Percentiles rank a stretch among this genome's conserved stretches.
These are phyloP conservation scores for Fusarium oligoseptatum DNA, from an alignment of 2,329 filamentous ascomycete genomes.

Conservation along the genomic window DNA sequence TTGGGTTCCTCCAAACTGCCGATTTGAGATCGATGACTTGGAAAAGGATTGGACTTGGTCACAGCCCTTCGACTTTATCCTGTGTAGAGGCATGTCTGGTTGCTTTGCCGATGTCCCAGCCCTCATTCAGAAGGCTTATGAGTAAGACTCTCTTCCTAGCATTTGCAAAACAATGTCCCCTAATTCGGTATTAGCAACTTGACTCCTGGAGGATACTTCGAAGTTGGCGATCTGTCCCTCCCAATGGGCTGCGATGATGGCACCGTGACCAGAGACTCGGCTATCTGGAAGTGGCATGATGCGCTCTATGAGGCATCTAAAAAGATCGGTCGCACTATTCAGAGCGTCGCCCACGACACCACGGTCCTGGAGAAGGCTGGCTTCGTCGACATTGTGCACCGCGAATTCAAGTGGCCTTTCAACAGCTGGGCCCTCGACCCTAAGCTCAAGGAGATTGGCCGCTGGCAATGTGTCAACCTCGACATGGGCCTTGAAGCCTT, in stretches of 20 bases:
- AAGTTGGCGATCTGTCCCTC: slow-evolving; percentile 38
- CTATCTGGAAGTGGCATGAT: slow-evolving; percentile 43
- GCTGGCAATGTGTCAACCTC: slow-evolving; percentile 40
- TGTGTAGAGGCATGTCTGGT: slow-evolving; percentile 37
- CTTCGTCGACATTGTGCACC: slow-evolving; percentile 62
- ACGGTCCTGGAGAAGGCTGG: slow-evolving; percentile 61
- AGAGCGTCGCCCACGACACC: slow-evolving; percentile 37
- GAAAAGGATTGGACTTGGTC: slow-evolving; percentile 45
- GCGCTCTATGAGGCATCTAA: slow-evolving; percentile 43
- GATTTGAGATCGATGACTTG: slow-evolving; percentile 43
- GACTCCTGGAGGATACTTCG: slow-evolving; percentile 41
- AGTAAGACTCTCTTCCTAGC: slow-evolving; percentile 13
- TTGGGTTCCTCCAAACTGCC: slow-evolving; percentile 40
- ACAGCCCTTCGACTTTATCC: slow-evolving; percentile 43
- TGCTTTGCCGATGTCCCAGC: slow-evolving; percentile 35
- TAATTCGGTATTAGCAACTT: slow-evolving; percentile 23
- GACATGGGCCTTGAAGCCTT: slow-evolving; percentile 45
- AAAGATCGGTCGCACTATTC: slow-evolving; percentile 47
- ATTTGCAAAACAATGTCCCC: no score
- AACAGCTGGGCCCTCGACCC: slow-evolving; percentile 63
- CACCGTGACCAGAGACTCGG: slow-evolving; percentile 30
- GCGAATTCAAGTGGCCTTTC: slow-evolving; percentile 60
- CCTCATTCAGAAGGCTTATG: slow-evolving; percentile 40
- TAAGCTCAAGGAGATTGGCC: slow-evolving; percentile 63
- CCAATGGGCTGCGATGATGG: slow-evolving; percentile 38